Evolutionary conservation across 176 grass and related monocot species (phyloP).

Genomic region (Chloris gayana): DNA sequence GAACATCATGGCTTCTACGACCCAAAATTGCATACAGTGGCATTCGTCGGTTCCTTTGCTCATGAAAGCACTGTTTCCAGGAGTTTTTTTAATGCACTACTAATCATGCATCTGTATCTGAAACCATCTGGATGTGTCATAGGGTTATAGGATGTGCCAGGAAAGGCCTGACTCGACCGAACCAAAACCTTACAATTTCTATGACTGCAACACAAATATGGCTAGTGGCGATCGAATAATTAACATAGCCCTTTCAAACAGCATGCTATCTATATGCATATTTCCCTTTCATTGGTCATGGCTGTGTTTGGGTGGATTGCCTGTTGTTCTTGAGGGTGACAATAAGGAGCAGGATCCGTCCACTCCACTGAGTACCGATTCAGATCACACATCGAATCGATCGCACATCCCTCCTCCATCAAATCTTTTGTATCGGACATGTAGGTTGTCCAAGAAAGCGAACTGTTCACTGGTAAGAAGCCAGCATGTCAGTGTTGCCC

Average conservation of each 20-base stretch:
- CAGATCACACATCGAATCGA: neutral
- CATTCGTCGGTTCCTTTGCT: neutral
- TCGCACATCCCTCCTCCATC: constrained; percentile 35
- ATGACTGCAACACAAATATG: too few species aligned
- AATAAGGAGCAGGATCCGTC: constrained; percentile 26
- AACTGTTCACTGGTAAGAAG: constrained; percentile 60
- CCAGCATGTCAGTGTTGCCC: constrained; percentile 55
- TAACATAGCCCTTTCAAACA: too few species aligned
- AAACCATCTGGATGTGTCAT: too few species aligned
- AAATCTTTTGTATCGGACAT: constrained; percentile 32
- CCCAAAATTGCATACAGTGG: neutral
- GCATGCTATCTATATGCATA: too few species aligned
- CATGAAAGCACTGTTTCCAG: neutral
- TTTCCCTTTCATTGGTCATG: too few species aligned
- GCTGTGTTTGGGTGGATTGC: neutral
- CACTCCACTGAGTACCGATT: neutral
- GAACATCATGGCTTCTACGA: constrained; percentile 22
- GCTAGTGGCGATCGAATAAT: too few species aligned
- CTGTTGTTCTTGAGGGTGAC: neutral
- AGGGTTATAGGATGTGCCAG: too few species aligned
- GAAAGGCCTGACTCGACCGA: too few species aligned
- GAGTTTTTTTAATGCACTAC: too few species aligned
- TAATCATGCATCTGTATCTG: too few species aligned
- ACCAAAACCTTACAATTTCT: too few species aligned
- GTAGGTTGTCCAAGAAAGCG: constrained; percentile 50